Base-by-base conservation (phyloP, 75 land plant species). In the Pinus albicaulis region DNA sequence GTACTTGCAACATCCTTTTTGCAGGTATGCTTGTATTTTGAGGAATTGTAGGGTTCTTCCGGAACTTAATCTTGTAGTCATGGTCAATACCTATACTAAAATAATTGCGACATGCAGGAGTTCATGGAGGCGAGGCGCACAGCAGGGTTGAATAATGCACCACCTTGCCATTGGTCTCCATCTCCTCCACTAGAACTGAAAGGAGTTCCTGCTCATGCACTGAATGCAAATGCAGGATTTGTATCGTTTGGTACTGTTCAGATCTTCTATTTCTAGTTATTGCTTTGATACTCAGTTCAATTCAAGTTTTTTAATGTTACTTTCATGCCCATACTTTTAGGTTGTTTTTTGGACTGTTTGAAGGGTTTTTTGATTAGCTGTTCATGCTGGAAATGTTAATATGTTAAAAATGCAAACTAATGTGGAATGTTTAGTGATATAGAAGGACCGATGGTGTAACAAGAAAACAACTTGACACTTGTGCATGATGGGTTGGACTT, bases 61-160 rank as follows among this genome's bases (percentile, higher is more conserved):
- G 34, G 56, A 22, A 10, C 24, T 17, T 31, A 41, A 7, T 36
- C 16, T 23, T 16, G 11, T 72, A 77, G 16, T 76, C 17, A 5
- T 28, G 16, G n/a, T 74, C 22, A 14, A 16, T 38, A 24, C 75
- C 65, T 24, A 53, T 14, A 56, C 28, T 56, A 38, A 34, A 77
- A 73, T 52, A 48, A 25, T 17, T 75, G 16, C 8, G 19, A 28
- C 74, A 72, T 71, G 23, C 68, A 96, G 98, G 99, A 97, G 82
- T 91, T 97, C 84, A 89, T 97, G 80, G 98, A 97, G 82, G 92
- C 99, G 69, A 92, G 99, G 70, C 89, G 98, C 19, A 77, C 93
- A 36, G 80, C 90, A 79, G 98, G 91, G 68, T 83, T 97, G 59
- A 90, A 82, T 79, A 97, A 84, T 80, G 95, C 98, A 41, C 99